phyloP scores from a whole-genome alignment of 306 rosid genomes.

The Sphenostylis stenocarpa region DNA sequence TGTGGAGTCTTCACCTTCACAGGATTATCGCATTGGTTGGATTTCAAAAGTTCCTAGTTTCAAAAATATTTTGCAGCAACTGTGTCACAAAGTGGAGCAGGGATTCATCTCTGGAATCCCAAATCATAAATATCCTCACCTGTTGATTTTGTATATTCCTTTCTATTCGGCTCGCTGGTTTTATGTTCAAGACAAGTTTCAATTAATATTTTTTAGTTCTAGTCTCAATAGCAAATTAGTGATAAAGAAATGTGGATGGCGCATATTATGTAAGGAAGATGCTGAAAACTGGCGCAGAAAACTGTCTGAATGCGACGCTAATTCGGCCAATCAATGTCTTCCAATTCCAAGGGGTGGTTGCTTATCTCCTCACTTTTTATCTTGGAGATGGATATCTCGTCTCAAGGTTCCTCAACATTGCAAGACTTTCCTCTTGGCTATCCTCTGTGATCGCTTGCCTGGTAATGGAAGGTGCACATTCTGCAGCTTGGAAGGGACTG shows the following conservation, averaged over 20 bases:
- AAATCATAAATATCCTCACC: conserved; percentile 19
- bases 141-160: conserved; percentile 14
- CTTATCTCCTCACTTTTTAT: not conserved
- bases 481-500: conserved; percentile 6
- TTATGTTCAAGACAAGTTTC: conserved; percentile 20
- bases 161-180: not conserved
- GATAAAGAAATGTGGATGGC: conserved; percentile 27
- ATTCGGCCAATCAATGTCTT: conserved; percentile 13
- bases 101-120: conserved; percentile 21
- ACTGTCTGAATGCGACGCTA: conserved; percentile 5
- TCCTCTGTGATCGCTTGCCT: conserved; percentile 26
- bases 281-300: conserved; percentile 17
- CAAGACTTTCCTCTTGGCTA: conserved; percentile 27
- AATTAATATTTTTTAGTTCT: conserved; percentile 14
- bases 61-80: not conserved
- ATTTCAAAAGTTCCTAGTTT: conserved; percentile 1
- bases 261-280: conserved; percentile 19
- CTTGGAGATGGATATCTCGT: conserved; percentile 20
- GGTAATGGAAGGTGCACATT: conserved; percentile 11
- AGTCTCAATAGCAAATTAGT: conserved; percentile 26
- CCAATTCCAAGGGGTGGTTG: not conserved
- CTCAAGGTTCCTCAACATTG: conserved; percentile 17
- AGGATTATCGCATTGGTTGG: conserved; percentile 25
- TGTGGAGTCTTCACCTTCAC: not conserved
- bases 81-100: conserved; percentile 11